A percentile compares a stretch with the other conserved stretches of the same genome.
phyloP scores from a whole-genome alignment of 306 rosid species.

The Gleditsia sinensis region DNA sequence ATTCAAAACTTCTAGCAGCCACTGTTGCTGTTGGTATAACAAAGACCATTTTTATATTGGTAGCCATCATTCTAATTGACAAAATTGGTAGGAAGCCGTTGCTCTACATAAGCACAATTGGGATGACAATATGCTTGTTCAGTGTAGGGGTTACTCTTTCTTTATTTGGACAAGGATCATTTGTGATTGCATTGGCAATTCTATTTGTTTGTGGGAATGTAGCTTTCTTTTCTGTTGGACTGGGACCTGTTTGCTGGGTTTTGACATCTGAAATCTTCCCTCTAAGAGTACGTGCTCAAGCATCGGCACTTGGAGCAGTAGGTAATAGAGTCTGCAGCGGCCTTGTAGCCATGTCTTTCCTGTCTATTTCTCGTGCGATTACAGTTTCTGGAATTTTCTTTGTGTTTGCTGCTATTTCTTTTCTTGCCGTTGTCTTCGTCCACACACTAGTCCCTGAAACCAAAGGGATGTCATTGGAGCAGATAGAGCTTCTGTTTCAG shows the following conservation, averaged over 20 bases:
- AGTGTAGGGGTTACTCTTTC: slow-evolving; percentile 52
- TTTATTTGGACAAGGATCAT: slow-evolving; percentile 56
- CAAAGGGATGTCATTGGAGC: slow-evolving; percentile 89
- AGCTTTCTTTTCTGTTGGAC: slow-evolving; percentile 92
- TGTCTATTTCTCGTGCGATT: slow-evolving; percentile 67
- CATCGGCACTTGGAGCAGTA: slow-evolving; percentile 84
- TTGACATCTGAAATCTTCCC: slow-evolving; percentile 91
- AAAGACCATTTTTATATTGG: slow-evolving; percentile 76
- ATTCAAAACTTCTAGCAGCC: slow-evolving; percentile 73
- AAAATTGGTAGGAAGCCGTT: slow-evolving; percentile 86
- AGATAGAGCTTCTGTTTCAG: slow-evolving; percentile 82
- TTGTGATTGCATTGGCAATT: slow-evolving; percentile 54
- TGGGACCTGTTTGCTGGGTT: slow-evolving; percentile 97
- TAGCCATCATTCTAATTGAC: slow-evolving; percentile 78
- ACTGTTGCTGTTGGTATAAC: slow-evolving; percentile 88
- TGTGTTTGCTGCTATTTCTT: slow-evolving; percentile 65
- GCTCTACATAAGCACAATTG: slow-evolving; percentile 82
- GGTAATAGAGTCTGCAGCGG: slow-evolving; percentile 91
- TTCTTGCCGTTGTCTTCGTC: slow-evolving; percentile 70
- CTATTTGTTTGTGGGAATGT: slow-evolving; percentile 85
- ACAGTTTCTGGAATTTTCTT: slow-evolving; percentile 74
- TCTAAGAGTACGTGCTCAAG: slow-evolving; percentile 81
- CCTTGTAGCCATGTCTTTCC: slow-evolving; percentile 86
- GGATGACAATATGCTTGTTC: slow-evolving; percentile 90
- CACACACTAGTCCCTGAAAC: slow-evolving; percentile 78